These are phyloP conservation scores for Neolentinus lepideus DNA, from an alignment of 1,284 basidiomycete genomes.

Conservation along the genomic window DNA sequence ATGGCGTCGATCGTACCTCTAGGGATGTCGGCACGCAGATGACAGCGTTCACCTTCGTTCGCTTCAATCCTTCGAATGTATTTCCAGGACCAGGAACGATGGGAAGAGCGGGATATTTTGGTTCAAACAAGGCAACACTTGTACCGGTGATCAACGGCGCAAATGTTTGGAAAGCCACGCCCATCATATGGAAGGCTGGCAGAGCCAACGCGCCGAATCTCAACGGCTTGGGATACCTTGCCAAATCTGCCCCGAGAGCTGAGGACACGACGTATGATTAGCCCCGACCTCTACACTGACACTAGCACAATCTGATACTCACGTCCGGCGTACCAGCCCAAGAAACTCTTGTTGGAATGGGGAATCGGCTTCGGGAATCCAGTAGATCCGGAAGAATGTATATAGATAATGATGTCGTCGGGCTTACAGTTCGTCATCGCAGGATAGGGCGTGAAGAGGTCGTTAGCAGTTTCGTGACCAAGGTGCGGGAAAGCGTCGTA, in stretches of 20 bases:
- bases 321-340: background rate
- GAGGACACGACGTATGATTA: background rate
- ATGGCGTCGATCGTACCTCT: conserved; percentile 11
- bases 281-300: background rate
- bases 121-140: conserved; percentile 11
- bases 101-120: conserved; percentile 7
- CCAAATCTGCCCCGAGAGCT: background rate
- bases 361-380: conserved; percentile 1
- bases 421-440: background rate
- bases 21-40: conserved; percentile 12
- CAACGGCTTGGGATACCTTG: background rate
- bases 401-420: background rate
- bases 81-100: conserved; percentile 12
- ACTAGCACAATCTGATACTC: background rate
- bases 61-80: conserved; percentile 8
- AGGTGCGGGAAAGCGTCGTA: background rate
- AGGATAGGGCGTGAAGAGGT: background rate
- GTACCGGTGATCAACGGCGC: conserved; percentile 8
- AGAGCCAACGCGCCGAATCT: conserved; percentile 8
- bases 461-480: background rate
- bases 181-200: conserved; percentile 15
- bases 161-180: conserved; percentile 9
- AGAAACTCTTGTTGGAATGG: background rate
- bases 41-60: conserved; percentile 7
- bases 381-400: conserved; percentile 1